These are phyloP conservation scores for Cystobasidium pallidum DNA, from an alignment of 1,284 basidiomycete species.

Conservation along the genomic window DNA sequence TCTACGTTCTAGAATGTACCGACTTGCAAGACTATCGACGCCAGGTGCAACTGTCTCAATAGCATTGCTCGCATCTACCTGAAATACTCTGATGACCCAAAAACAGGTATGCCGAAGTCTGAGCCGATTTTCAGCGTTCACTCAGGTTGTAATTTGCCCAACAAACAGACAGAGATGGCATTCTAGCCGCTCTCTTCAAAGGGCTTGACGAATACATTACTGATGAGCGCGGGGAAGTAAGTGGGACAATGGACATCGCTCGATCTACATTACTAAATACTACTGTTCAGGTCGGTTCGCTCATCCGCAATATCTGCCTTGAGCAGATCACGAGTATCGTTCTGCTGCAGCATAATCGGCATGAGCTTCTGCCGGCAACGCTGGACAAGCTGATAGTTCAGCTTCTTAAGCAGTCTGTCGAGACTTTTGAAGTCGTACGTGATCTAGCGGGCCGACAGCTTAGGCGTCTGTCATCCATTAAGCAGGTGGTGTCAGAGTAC, in stretches of 20 bases:
- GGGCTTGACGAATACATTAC: constrained; percentile 87
- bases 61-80: constrained; percentile 46
- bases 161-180: constrained; percentile 50
- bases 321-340: constrained; percentile 57
- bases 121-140: no score
- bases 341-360: constrained; percentile 23
- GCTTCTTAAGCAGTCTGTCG: constrained; percentile 84
- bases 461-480: constrained; percentile 34
- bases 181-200: constrained; percentile 55
- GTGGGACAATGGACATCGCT: neutral
- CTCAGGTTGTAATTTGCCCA: neutral
- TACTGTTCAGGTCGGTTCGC: constrained; percentile 76
- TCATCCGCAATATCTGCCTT: constrained; percentile 81
- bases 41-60: constrained; percentile 50
- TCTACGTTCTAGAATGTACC: constrained; percentile 37
- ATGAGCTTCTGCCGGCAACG: constrained; percentile 30
- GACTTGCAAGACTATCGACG: constrained; percentile 48
- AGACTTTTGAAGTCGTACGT: constrained; percentile 87
- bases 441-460: constrained; percentile 72
- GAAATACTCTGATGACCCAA: constrained; percentile 7
- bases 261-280: neutral
- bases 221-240: constrained; percentile 84
- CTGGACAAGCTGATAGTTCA: constrained; percentile 58
- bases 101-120: constrained; percentile 2
- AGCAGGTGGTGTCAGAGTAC: neutral